Evolutionary conservation across 495 filamentous ascomycete genomes (phyloP).

Genomic region (Monascus purpureus): DNA sequence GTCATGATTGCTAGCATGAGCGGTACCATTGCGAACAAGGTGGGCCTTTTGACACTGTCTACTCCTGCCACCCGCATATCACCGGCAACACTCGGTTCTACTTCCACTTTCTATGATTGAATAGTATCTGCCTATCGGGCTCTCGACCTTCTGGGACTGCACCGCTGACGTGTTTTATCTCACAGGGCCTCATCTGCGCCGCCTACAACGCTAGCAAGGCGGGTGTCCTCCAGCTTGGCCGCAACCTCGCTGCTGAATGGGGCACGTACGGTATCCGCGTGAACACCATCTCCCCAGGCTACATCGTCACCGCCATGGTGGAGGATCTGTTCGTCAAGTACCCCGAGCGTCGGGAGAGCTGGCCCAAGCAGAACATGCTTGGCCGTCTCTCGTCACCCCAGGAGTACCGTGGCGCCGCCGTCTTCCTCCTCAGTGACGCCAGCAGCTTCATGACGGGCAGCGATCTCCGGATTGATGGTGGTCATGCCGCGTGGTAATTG

Average conservation of each 20-base stretch:
- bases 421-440: conserved; percentile 79
- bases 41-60: conserved; percentile 21
- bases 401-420: conserved; percentile 66
- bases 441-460: conserved; percentile 78
- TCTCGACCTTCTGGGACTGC: too few relatives aligned
- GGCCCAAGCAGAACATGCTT: conserved; percentile 86
- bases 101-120: too few relatives aligned
- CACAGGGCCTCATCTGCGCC: conserved; percentile 57
- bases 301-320: conserved; percentile 90
- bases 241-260: conserved; percentile 83
- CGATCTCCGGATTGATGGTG: conserved; percentile 71
- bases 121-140: too few relatives aligned
- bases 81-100: not conserved
- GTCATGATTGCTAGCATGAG: conserved; percentile 64
- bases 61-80: conserved; percentile 3
- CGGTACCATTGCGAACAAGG: conserved; percentile 52
- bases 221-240: conserved; percentile 68
- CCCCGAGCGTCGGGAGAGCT: conserved; percentile 61
- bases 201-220: conserved; percentile 90
- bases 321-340: conserved; percentile 59
- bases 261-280: conserved; percentile 78
- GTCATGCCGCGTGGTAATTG: conserved; percentile 65
- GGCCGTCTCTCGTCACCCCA: conserved; percentile 61
- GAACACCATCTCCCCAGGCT: conserved; percentile 90
- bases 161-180: too few relatives aligned